Percentiles rank a stretch among this genome's conserved stretches.
Evolutionary conservation across 2,329 filamentous ascomycete species (phyloP).

Genomic region (Xylaria sp.): DNA sequence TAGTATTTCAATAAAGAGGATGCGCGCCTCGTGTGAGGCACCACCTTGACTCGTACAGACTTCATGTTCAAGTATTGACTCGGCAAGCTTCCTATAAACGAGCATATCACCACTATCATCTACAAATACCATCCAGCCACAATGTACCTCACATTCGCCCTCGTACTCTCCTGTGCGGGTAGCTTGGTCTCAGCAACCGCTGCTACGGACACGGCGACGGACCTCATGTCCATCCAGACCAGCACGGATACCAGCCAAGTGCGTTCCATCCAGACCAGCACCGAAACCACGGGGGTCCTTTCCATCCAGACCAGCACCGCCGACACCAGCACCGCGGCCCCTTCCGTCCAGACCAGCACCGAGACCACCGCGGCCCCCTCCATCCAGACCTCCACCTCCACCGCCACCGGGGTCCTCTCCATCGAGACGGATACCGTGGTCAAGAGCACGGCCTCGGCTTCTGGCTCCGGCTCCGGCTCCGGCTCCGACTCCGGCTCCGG

Average conservation of each 20-base stretch:
- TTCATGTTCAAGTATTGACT: neutral
- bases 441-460: neutral
- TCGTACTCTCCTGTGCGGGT: neutral
- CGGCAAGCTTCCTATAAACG: neutral
- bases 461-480: neutral
- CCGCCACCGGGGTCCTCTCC: neutral
- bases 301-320: neutral
- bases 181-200: neutral
- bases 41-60: neutral
- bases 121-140: neutral
- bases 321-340: neutral
- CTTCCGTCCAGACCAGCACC: too few species aligned
- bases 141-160: neutral
- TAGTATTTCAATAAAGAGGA: neutral
- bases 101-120: neutral
- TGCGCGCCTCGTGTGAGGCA: neutral
- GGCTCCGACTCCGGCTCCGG: neutral
- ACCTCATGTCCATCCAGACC: too few species aligned
- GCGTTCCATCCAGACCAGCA: neutral
- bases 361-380: too few species aligned
- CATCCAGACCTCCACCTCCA: neutral
- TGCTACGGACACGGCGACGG: neutral
- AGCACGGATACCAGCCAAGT: neutral
- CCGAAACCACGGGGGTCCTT: neutral
- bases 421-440: slow-evolving; percentile 1